These are phyloP conservation scores for Trichosporon faecale DNA, from an alignment of 1,284 basidiomycete species.

Conservation along the genomic window DNA sequence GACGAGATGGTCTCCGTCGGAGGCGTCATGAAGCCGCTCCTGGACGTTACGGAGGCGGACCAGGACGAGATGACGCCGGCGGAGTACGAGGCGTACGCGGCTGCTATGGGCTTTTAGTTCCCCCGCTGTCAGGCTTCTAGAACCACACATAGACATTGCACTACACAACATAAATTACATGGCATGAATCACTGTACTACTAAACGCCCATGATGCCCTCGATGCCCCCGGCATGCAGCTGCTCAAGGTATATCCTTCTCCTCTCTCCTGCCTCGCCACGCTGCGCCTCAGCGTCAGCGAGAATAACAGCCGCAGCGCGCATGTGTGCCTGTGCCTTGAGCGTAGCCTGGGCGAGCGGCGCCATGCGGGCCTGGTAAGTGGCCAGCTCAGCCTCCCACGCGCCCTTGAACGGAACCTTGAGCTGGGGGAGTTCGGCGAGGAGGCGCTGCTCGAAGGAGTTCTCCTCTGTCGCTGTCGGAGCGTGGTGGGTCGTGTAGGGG, in stretches of 20 bases:
- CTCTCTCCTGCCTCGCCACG: slow-evolving; percentile 37
- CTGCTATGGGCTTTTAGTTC: slow-evolving; percentile 13
- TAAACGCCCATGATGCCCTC: slow-evolving; percentile 27
- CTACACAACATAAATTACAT: slow-evolving; percentile 1
- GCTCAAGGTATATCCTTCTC: slow-evolving; percentile 33
- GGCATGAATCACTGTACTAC: not conserved
- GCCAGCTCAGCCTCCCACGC: slow-evolving; percentile 41
- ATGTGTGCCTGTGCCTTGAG: slow-evolving; percentile 30
- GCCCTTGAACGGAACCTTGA: slow-evolving; percentile 32
- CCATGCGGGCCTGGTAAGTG: slow-evolving; percentile 27
- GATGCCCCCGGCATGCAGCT: slow-evolving; percentile 28
- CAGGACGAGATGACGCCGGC: slow-evolving; percentile 51
- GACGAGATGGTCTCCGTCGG: slow-evolving; percentile 34
- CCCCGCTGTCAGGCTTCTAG: not conserved
- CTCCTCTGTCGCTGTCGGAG: not conserved
- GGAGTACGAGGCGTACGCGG: slow-evolving; percentile 46
- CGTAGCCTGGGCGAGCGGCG: slow-evolving; percentile 23
- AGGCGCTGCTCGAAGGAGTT: slow-evolving; percentile 34
- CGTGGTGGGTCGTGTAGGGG: not conserved
- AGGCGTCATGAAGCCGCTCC: slow-evolving; percentile 42
- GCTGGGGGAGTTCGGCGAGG: slow-evolving; percentile 33
- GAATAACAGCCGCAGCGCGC: slow-evolving; percentile 34
- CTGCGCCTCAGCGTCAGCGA: slow-evolving; percentile 48
- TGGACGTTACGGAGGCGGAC: slow-evolving; percentile 49
- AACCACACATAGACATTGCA: slow-evolving; percentile 22